phyloP scores from a whole-genome alignment of 169 alveolate species.

The Eimeria acervulina region DNA sequence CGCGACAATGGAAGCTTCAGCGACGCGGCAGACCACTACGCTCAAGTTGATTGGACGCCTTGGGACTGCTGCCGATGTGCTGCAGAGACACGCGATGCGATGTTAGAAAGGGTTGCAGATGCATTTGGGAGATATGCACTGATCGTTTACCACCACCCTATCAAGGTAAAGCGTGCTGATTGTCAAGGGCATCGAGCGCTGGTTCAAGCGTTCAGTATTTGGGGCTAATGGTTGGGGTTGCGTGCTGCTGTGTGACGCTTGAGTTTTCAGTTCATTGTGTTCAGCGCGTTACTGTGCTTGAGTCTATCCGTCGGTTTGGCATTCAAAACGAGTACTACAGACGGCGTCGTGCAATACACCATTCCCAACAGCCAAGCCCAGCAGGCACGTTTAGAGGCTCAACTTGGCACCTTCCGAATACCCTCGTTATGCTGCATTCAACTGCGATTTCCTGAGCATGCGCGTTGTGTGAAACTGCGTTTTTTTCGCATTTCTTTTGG shows the following conservation, averaged over 20 bases:
- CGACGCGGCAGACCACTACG: conserved; percentile 14
- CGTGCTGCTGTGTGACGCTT: not conserved
- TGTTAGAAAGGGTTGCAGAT: conserved; percentile 52
- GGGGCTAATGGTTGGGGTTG: not conserved
- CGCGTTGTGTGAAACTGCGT: not conserved
- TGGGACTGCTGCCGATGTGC: conserved; percentile 79
- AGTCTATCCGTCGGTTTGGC: conserved; percentile 68
- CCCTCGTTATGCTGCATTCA: not conserved
- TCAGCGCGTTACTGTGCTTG: conserved; percentile 60
- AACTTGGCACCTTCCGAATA: not conserved
- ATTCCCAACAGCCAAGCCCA: conserved; percentile 76
- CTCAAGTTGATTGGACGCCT: conserved; percentile 64
- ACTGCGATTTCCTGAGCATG: not conserved
- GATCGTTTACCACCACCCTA: conserved; percentile 76
- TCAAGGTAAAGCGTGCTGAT: not conserved
- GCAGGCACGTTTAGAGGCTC: not conserved
- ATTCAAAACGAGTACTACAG: conserved; percentile 38
- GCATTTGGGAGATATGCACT: conserved; percentile 73
- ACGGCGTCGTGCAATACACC: conserved; percentile 77
- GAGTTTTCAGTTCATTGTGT: conserved; percentile 73
- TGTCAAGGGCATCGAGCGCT: not conserved
- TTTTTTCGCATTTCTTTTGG: no score
- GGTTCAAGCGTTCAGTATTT: not conserved
- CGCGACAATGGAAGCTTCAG: not conserved
- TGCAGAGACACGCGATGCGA: conserved; percentile 62